These are phyloP conservation scores for Pyrenopolyporus hunteri DNA, from an alignment of 495 filamentous ascomycete genomes.

Conservation along the genomic window DNA sequence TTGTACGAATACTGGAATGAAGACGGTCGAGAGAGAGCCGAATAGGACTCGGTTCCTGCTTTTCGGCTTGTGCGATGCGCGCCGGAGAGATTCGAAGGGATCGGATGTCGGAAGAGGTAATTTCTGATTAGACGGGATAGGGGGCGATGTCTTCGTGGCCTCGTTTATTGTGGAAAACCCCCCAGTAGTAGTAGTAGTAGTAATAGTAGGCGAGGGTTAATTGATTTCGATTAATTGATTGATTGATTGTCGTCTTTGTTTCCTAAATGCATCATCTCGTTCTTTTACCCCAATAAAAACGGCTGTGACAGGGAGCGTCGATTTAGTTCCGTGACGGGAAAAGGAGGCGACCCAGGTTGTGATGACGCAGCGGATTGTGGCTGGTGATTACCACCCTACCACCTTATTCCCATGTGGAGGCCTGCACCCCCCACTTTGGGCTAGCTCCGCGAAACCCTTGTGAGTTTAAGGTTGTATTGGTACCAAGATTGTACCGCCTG, in stretches of 20 bases:
- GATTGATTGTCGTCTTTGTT: constrained; percentile 28
- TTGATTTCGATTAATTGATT: no score
- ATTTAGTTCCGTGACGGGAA: constrained; percentile 19
- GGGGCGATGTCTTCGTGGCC: constrained; percentile 1
- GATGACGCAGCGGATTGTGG: constrained; percentile 36
- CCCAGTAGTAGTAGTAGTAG: no score
- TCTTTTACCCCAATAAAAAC: constrained; percentile 21
- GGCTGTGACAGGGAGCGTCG: constrained; percentile 12
- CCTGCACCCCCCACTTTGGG: no score
- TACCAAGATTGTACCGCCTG: constrained; percentile 11
- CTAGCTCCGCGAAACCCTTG: neutral
- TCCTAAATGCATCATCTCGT: constrained; percentile 15
- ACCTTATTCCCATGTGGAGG: no score
- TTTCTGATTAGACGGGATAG: no score
- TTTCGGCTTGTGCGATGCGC: neutral
- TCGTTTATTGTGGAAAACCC: neutral
- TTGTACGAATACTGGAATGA: neutral
- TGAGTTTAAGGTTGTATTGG: constrained; percentile 1
- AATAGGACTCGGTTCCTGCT: neutral
- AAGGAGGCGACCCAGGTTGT: constrained; percentile 27
- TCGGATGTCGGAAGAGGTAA: neutral
- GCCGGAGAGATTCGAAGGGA: no score
- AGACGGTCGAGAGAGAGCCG: neutral
- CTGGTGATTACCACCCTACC: constrained; percentile 7
- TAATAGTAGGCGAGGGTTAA: neutral